A percentile compares a stretch with the other conserved stretches of the same genome.
Evolutionary conservation across 2,329 filamentous ascomycete species (phyloP).

Genomic region (Ceratocystis alfenasii): DNA sequence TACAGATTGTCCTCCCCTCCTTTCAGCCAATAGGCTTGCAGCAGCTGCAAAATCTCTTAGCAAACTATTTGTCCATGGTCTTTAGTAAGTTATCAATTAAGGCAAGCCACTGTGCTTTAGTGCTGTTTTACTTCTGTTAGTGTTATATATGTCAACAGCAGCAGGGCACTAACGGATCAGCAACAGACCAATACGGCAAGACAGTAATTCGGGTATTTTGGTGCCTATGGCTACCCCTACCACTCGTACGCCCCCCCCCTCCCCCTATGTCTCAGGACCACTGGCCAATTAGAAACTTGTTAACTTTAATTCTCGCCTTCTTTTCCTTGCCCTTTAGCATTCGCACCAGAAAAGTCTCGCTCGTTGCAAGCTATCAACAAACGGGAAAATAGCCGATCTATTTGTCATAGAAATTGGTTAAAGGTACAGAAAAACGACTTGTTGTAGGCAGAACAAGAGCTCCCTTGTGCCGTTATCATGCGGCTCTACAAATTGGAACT

Average conservation of each 20-base stretch:
- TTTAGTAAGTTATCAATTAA: background rate
- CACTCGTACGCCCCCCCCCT: background rate
- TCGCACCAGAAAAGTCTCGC: slow-evolving; percentile 4
- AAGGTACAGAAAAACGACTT: too few relatives aligned
- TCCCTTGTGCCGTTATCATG: background rate
- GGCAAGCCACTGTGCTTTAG: background rate
- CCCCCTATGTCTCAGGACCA: background rate
- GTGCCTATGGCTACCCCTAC: background rate
- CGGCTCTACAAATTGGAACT: background rate
- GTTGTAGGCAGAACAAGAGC: background rate
- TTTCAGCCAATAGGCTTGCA: background rate
- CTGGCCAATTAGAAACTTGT: background rate
- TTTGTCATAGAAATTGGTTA: slow-evolving; percentile 2
- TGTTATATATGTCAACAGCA: background rate
- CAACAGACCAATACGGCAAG: background rate
- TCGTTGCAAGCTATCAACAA: background rate
- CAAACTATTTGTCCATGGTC: slow-evolving; percentile 10
- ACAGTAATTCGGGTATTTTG: background rate
- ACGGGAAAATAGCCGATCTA: background rate
- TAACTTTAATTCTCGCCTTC: background rate
- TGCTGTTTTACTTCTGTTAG: background rate
- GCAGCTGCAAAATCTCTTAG: background rate
- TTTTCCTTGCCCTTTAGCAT: background rate
- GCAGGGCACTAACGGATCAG: background rate
- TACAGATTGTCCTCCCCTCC: background rate